Base-by-base conservation (phyloP, 352 stramenopile genomes). In the Halophytophthora polymorphica region DNA sequence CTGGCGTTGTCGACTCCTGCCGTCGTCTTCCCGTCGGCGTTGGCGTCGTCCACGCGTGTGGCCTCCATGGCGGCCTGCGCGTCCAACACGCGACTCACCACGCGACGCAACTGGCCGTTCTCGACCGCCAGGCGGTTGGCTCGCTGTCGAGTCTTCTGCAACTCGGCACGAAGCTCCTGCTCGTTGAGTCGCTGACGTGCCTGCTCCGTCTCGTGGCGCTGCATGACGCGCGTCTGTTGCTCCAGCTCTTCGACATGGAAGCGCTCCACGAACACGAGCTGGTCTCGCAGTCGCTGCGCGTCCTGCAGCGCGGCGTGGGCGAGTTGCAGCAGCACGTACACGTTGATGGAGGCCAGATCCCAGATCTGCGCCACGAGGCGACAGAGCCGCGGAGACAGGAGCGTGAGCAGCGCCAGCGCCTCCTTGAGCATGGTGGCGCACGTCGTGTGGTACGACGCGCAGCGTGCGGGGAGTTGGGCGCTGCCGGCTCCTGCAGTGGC, bases 301-400 rank as follows among this genome's bases (percentile, higher is more conserved):
- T 78, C 67, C 8, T 66, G 53, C 25, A 84, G 40, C 17, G 59
- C 56, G 11, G 64, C 37, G 33, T 78, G 66, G 13, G 71, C 56
- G 17, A 84, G 54, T 47, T 84, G 73, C 4, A 88, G 52, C 42
- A 86, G 52, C 17, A 79, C 77, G 51, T 85, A 88, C 39, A 83
- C 61, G 29, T 85, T 85, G 63, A 85, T 63, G 12, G 74, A 80
- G 15, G 66, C 67, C 34, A 88, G 66, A 22, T 88, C 77, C 74
- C 74, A 88, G 21, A 86, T 59, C 44, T 86, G 77, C 10, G 67
- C 66, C 1, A 78, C 39, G 11, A 88, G 61, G 2, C 71, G 66
- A 15, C 69, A 70, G 40, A 85, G 36, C 10, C 72, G 64, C 10
- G 74, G 77, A 1, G 77, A 83, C 42, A 78, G 61, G 40, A 71